These are phyloP conservation scores for Amanita rubescens DNA, from an alignment of 768 basidiomycete species.

Conservation along the genomic window DNA sequence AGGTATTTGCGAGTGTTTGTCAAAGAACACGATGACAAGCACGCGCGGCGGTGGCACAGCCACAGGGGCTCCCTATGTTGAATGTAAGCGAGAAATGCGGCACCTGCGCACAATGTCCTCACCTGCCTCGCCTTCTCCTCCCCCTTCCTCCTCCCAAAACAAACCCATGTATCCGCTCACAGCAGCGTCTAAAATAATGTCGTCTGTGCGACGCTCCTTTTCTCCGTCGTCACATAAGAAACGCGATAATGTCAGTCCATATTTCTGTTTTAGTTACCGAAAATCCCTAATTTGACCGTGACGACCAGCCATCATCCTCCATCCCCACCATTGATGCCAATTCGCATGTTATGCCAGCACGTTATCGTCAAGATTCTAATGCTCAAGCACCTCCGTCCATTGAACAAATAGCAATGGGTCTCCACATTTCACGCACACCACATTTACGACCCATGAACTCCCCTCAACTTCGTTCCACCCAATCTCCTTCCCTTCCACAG, in stretches of 20 bases:
- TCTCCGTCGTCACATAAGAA: slow-evolving; percentile 14
- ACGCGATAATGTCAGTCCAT: slow-evolving; percentile 12
- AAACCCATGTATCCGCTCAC: slow-evolving; percentile 1
- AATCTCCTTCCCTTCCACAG: slow-evolving; percentile 16
- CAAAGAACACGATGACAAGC: neutral
- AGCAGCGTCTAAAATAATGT: slow-evolving; percentile 7
- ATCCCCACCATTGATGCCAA: slow-evolving; percentile 17
- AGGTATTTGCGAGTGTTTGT: slow-evolving; percentile 12
- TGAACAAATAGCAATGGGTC: slow-evolving; percentile 76
- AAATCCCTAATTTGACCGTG: neutral
- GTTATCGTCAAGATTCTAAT: slow-evolving; percentile 19
- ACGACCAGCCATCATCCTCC: neutral
- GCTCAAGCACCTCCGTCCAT: slow-evolving; percentile 33
- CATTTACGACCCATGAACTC: slow-evolving; percentile 45
- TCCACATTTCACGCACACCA: slow-evolving; percentile 71
- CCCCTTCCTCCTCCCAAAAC: neutral
- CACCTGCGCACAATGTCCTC: neutral
- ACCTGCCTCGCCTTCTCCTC: no score
- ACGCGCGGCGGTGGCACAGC: neutral
- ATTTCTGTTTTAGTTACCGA: neutral
- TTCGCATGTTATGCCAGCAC: slow-evolving; percentile 7
- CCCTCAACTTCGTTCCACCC: slow-evolving; percentile 16
- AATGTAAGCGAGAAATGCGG: neutral
- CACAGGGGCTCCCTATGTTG: neutral
- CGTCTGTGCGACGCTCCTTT: slow-evolving; percentile 4